Evolutionary conservation across 2,329 filamentous ascomycete genomes (phyloP).

Genomic region (Epichloe typhina): DNA sequence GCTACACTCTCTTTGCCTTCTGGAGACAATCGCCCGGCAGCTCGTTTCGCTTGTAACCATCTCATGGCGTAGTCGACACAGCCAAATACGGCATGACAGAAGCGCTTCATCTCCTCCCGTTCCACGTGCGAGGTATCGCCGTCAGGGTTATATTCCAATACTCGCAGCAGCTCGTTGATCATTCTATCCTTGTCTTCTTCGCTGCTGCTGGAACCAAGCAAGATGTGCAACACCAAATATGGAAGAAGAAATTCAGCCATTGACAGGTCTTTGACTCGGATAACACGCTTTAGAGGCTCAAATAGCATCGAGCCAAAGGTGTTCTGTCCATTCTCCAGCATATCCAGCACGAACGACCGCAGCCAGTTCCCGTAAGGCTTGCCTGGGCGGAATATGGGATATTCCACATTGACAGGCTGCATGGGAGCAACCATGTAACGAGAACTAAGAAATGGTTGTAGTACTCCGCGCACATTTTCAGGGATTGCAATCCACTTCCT

Average conservation of each 20-base stretch:
- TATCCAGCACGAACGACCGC: slow-evolving; percentile 63
- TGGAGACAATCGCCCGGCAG: slow-evolving; percentile 15
- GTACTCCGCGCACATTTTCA: slow-evolving; percentile 61
- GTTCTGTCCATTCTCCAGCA: slow-evolving; percentile 66
- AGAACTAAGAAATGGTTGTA: slow-evolving; percentile 82
- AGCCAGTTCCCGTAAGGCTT: slow-evolving; percentile 73
- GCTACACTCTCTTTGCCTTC: slow-evolving; percentile 34
- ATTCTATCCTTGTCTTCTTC: slow-evolving; percentile 52
- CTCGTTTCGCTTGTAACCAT: slow-evolving; percentile 68
- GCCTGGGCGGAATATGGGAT: slow-evolving; percentile 63
- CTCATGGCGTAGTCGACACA: slow-evolving; percentile 83
- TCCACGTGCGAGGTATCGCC: slow-evolving; percentile 43
- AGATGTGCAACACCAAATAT: slow-evolving; percentile 71
- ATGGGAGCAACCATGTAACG: slow-evolving; percentile 62
- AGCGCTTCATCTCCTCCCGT: slow-evolving; percentile 66
- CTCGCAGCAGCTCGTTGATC: slow-evolving; percentile 56
- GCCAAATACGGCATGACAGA: slow-evolving; percentile 82
- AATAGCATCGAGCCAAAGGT: slow-evolving; percentile 67
- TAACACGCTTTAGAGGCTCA: slow-evolving; percentile 65
- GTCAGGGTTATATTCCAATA: slow-evolving; percentile 51
- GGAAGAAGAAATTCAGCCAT: slow-evolving; percentile 83
- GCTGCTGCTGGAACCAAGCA: slow-evolving; percentile 53
- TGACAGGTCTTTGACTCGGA: slow-evolving; percentile 72
- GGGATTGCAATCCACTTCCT: slow-evolving; percentile 68
- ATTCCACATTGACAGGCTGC: slow-evolving; percentile 42